Conservation (phyloP, 192 early-diverging fungal species). For the Entomortierella lignicola region DNA sequence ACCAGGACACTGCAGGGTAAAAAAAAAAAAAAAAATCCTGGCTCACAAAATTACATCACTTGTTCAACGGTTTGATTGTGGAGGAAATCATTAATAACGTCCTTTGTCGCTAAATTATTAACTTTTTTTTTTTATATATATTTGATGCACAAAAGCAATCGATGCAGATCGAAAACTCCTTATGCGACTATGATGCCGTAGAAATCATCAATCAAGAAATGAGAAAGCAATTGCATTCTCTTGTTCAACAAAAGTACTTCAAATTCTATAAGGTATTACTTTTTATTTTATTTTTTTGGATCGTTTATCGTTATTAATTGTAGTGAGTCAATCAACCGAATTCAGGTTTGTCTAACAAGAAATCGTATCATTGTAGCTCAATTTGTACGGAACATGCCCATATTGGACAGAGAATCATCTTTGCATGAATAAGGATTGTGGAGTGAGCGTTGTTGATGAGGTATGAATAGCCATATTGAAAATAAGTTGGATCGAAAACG, state of each 20-base stretch:
- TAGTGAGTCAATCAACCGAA: too few relatives aligned
- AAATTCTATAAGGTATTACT: conserved; percentile 80
- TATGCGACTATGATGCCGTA: conserved; percentile 77
- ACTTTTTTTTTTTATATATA: not conserved
- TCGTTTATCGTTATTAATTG: too few relatives aligned
- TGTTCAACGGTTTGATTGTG: not conserved
- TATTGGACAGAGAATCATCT: conserved; percentile 90
- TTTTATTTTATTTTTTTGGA: too few relatives aligned
- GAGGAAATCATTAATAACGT: not conserved
- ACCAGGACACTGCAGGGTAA: conserved; percentile 15
- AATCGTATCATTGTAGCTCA: conserved; percentile 61
- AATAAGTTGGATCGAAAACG: too few relatives aligned
- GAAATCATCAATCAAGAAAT: conserved; percentile 81
- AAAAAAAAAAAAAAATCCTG: not conserved
- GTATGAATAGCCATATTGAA: conserved; percentile 23
- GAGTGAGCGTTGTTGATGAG: conserved; percentile 86
- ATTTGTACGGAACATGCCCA: conserved; percentile 88
- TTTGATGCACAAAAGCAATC: conserved; percentile 36
- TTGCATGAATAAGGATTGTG: conserved; percentile 88
- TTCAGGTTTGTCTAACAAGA: too few relatives aligned
- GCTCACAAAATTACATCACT: not conserved
- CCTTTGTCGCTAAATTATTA: too few relatives aligned
- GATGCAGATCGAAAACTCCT: conserved; percentile 65
- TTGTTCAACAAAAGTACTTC: conserved; percentile 90
- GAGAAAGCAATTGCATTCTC: conserved; percentile 67